These are phyloP conservation scores for Termitomyces bulborhizus DNA, from an alignment of 768 basidiomycete genomes.

Conservation along the genomic window DNA sequence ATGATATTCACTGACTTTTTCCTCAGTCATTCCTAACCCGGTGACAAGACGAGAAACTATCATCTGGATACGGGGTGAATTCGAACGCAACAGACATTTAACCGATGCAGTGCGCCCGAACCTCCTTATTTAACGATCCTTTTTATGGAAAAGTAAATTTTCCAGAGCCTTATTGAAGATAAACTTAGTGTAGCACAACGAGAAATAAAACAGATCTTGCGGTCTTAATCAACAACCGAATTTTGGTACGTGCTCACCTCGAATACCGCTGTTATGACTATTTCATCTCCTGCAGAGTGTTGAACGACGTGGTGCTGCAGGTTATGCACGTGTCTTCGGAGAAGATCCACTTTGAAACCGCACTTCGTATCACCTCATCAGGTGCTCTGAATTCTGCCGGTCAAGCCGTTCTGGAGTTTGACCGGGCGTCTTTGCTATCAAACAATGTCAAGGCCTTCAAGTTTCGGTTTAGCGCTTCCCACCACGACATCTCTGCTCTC, in stretches of 20 bases:
- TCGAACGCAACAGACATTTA: constrained; percentile 56
- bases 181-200: constrained; percentile 49
- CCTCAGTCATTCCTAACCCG: constrained; percentile 56
- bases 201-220: constrained; percentile 55
- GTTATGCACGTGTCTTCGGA: not conserved
- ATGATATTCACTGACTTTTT: constrained; percentile 3
- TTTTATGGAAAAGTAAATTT: not conserved
- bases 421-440: not conserved
- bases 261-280: not conserved
- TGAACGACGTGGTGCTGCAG: not conserved
- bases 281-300: not conserved
- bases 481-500: constrained; percentile 1
- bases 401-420: not conserved
- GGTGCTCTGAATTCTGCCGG: not conserved
- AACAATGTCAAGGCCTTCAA: not conserved
- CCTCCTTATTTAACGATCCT: not conserved
- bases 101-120: constrained; percentile 45
- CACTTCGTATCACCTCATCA: not conserved
- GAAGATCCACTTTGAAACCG: not conserved
- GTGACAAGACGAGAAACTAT: constrained; percentile 59
- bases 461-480: not conserved
- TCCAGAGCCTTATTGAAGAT: constrained; percentile 55
- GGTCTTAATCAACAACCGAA: not conserved
- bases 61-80: constrained; percentile 66
- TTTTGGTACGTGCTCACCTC: not conserved